These are phyloP conservation scores for Aureobasidium sp. DNA, from an alignment of 2,329 filamentous ascomycete genomes.

Conservation along the genomic window DNA sequence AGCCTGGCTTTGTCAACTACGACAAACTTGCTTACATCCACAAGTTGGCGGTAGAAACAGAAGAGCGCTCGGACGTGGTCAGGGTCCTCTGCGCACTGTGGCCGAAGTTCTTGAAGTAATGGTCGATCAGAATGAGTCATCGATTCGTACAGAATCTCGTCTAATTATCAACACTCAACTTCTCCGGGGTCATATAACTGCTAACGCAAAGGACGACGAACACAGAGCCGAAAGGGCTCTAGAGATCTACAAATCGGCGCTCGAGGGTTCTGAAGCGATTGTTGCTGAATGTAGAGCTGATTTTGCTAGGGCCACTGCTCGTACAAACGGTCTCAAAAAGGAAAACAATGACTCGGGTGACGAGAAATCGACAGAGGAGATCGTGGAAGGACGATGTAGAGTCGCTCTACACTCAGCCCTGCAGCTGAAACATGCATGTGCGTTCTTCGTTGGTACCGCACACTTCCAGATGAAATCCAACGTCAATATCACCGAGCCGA, in stretches of 20 bases:
- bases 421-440: slow-evolving; percentile 82
- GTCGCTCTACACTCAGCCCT: slow-evolving; percentile 76
- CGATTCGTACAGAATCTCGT: slow-evolving; percentile 70
- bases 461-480: slow-evolving; percentile 87
- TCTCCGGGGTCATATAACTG: slow-evolving; percentile 79
- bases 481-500: slow-evolving; percentile 66
- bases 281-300: slow-evolving; percentile 70
- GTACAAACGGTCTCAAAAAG: slow-evolving; percentile 17
- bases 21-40: slow-evolving; percentile 88
- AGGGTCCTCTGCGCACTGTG: slow-evolving; percentile 78
- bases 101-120: slow-evolving; percentile 90
- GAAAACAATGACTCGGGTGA: slow-evolving; percentile 24
- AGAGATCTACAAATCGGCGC: slow-evolving; percentile 68
- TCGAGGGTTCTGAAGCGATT: slow-evolving; percentile 47
- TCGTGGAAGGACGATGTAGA: slow-evolving; percentile 41
- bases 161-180: slow-evolving; percentile 69
- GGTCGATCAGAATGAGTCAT: slow-evolving; percentile 84
- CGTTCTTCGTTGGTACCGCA: slow-evolving; percentile 87
- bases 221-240: slow-evolving; percentile 70
- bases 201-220: slow-evolving; percentile 70
- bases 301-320: slow-evolving; percentile 44
- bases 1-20: slow-evolving; percentile 77
- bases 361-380: slow-evolving; percentile 35
- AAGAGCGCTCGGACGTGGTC: slow-evolving; percentile 65
- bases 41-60: slow-evolving; percentile 77